Base-by-base conservation (phyloP, 306 rosid species). In the Pyrus bretschneideri region DNA sequence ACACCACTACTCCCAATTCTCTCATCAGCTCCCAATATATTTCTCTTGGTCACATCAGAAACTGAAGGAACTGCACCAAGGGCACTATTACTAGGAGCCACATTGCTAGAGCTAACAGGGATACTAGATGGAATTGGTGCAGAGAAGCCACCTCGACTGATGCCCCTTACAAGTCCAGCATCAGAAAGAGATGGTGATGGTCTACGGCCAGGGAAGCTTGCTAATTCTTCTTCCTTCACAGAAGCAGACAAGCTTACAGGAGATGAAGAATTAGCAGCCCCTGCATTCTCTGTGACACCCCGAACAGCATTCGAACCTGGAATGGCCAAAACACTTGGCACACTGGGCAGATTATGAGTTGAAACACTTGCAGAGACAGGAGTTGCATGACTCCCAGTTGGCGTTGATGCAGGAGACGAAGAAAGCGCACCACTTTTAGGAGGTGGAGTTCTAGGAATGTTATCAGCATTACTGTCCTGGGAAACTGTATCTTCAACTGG, bases 111-210 rank as follows among this genome's bases (percentile, higher is more conserved):
- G 71, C 88, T 90, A 77, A 87, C 86, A 71, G 93, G 88, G 38
- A 83, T 72, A 76, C 84, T 86, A 65, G 92, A 76, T 73, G 93
- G 45, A 38, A 85, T 85, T 81, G 88, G 98, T 85, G 76, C 88
- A 65, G 91, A 61, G 72, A 89, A 82, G 67, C 85, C 84, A 84
- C 88, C 94, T 88, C 91, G 88, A 66, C 89, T 83, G 58, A 85
- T 67, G 76, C 91, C 89, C 85, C 93, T 88, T 22, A 72, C 88
- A 75, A 89, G 90, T 60, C 93, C 81, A 74, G 90, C 78, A 77
- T 94, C 98, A 68, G 97, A 75, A 81, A 90, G 93, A 1, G 97
- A 95, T 52, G 98, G 98, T 79, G 98, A 90, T 72, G 87, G 84
- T 85, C 91, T 95, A 70, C 79, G 91, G 74, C 85, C 89, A 71